Evolutionary conservation across 2,329 filamentous ascomycete species (phyloP).

Genomic region (Cytospora leucostoma): DNA sequence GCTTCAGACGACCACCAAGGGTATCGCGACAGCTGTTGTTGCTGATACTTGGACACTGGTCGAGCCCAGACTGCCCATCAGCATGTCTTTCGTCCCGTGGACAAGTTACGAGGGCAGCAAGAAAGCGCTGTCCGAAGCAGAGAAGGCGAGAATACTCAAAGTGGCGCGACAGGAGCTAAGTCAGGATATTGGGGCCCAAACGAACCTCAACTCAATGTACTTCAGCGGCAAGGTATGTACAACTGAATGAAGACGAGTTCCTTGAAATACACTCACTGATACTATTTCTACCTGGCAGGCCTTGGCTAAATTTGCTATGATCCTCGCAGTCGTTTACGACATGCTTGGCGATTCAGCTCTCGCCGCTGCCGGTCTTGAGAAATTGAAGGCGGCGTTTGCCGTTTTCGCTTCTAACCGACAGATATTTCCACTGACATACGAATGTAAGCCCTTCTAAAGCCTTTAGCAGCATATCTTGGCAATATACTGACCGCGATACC

Average conservation of each 20-base stretch:
- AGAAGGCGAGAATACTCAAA: conserved; percentile 59
- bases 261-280: neutral
- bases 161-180: conserved; percentile 72
- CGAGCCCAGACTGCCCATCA: conserved; percentile 70
- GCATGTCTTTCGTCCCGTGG: conserved; percentile 82
- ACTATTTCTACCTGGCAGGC: conserved; percentile 44
- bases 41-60: conserved; percentile 76
- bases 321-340: conserved; percentile 67
- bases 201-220: conserved; percentile 84
- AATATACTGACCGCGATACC: neutral
- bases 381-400: conserved; percentile 67
- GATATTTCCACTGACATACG: conserved; percentile 65
- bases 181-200: conserved; percentile 73
- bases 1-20: conserved; percentile 83
- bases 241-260: neutral
- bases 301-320: conserved; percentile 72
- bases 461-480: neutral
- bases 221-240: conserved; percentile 77
- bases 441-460: conserved; percentile 43
- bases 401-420: conserved; percentile 69
- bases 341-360: conserved; percentile 60
- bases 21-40: conserved; percentile 70
- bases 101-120: conserved; percentile 53
- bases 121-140: conserved; percentile 51
- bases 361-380: conserved; percentile 58